phyloP scores from a whole-genome alignment of 108 stramenopile genomes.

The Ochromonas danica region DNA sequence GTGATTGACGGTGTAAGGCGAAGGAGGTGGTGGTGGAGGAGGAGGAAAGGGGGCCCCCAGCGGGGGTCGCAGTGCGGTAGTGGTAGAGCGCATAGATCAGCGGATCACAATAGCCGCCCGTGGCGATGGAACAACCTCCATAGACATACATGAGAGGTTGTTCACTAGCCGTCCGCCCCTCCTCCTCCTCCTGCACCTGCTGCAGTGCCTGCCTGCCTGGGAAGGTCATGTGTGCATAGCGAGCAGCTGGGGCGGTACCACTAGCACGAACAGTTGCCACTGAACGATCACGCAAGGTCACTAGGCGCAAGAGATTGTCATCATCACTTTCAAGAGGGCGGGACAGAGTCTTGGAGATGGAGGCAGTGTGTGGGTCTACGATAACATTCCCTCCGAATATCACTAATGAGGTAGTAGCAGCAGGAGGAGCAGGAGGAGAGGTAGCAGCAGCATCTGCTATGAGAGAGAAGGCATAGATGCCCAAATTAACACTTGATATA shows the following conservation, averaged over 20 bases:
- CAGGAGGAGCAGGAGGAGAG: background rate
- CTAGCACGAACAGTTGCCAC: background rate
- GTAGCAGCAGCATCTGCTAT: background rate
- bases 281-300: background rate
- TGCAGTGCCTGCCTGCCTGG: background rate
- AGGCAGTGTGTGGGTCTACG: too few species aligned
- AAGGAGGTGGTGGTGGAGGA: background rate
- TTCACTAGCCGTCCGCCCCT: background rate
- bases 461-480: background rate
- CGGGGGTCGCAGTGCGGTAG: background rate
- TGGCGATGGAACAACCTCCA: background rate
- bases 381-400: too few species aligned
- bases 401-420: background rate
- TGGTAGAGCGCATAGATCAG: background rate
- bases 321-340: too few species aligned
- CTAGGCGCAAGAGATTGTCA: too few species aligned
- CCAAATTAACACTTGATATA: background rate
- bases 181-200: background rate
- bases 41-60: background rate
- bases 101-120: slow-evolving; percentile 2
- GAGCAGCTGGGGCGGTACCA: too few species aligned
- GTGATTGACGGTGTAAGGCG: background rate
- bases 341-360: background rate
- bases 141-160: background rate
- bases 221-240: background rate